phyloP scores from a whole-genome alignment of 352 stramenopile genomes.

The Globisporangium cystogenes region DNA sequence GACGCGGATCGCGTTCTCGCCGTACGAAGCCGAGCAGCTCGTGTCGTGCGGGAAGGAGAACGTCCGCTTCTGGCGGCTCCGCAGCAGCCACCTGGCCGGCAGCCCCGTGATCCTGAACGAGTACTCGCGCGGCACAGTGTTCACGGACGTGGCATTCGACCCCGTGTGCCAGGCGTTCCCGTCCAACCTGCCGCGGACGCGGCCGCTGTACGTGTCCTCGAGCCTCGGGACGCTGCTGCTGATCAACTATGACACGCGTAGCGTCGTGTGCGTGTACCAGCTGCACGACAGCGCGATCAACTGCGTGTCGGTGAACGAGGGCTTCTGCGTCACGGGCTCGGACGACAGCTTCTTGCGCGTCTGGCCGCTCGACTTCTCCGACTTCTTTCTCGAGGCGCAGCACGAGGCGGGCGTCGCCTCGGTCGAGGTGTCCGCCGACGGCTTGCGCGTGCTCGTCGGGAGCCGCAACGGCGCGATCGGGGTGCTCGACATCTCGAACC shows the following conservation, averaged over 20 bases:
- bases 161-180: conserved; percentile 46
- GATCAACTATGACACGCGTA: conserved; percentile 76
- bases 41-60: conserved; percentile 90
- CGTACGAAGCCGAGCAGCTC: conserved; percentile 74
- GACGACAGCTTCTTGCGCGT: conserved; percentile 86
- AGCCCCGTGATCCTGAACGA: conserved; percentile 86
- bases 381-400: conserved; percentile 89
- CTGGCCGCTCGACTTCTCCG: conserved; percentile 90
- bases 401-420: conserved; percentile 66
- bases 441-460: conserved; percentile 73
- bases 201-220: conserved; percentile 75
- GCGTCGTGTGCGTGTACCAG: conserved; percentile 87
- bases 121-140: conserved; percentile 80
- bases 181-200: conserved; percentile 41
- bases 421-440: conserved; percentile 71
- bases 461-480: conserved; percentile 74
- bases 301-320: conserved; percentile 81
- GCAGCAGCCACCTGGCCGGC: conserved; percentile 58
- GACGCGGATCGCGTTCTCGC: conserved; percentile 66
- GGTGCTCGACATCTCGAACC: conserved; percentile 76
- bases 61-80: conserved; percentile 88
- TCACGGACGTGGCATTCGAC: conserved; percentile 87
- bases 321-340: conserved; percentile 86
- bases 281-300: conserved; percentile 85
- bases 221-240: conserved; percentile 71